phyloP scores from a whole-genome alignment of 1,284 basidiomycete genomes.

The Moniliophthora roreri region DNA sequence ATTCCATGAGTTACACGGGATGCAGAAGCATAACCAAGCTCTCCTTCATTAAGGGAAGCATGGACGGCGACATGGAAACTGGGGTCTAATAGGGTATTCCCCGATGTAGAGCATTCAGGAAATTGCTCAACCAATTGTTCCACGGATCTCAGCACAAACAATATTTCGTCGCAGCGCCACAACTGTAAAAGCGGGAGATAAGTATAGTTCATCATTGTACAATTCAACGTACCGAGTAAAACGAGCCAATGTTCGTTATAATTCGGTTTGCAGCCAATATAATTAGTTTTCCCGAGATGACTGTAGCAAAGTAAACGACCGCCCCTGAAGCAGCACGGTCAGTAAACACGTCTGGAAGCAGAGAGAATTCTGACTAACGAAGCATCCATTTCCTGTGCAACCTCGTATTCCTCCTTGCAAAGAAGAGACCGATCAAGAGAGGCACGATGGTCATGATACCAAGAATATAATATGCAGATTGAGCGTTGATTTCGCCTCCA shows the following conservation, averaged over 20 bases:
- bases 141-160: constrained; percentile 17
- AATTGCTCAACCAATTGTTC: constrained; percentile 10
- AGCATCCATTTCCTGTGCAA: constrained; percentile 29
- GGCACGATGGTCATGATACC: constrained; percentile 21
- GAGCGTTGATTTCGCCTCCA: constrained; percentile 26
- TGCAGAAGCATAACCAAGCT: constrained; percentile 18
- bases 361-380: constrained; percentile 18
- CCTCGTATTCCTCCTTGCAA: constrained; percentile 23
- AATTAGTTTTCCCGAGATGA: constrained; percentile 21
- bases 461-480: constrained; percentile 23
- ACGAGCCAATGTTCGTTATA: constrained; percentile 22
- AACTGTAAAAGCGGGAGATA: constrained; percentile 13
- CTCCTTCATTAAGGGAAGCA: constrained; percentile 13
- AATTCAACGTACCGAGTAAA: constrained; percentile 20
- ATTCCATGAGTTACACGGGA: constrained; percentile 22
- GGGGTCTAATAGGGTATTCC: constrained; percentile 13
- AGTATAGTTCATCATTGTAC: not conserved
- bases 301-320: constrained; percentile 21
- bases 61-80: constrained; percentile 20
- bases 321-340: constrained; percentile 15
- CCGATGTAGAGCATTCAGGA: constrained; percentile 19
- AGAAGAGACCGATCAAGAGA: constrained; percentile 20
- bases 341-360: not conserved
- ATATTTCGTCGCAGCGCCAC: constrained; percentile 27
- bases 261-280: constrained; percentile 19